Evolutionary conservation across 2,329 filamentous ascomycete genomes (phyloP).

Genomic region (Rasamsonia emersonii): DNA sequence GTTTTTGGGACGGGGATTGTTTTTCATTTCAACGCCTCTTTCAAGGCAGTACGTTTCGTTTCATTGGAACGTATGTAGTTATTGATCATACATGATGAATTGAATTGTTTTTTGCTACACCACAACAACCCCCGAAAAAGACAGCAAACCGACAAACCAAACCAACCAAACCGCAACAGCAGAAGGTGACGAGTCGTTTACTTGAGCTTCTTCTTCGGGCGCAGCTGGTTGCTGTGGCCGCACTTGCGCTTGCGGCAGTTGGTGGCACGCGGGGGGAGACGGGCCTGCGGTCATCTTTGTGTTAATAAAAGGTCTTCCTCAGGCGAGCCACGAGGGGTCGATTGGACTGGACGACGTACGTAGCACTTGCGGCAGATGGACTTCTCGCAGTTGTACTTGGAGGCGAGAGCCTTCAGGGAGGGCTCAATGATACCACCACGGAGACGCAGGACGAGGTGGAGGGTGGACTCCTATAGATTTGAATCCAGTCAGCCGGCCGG

Average conservation of each 20-base stretch:
- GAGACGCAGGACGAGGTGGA: slow-evolving; percentile 96
- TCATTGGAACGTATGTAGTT: no score
- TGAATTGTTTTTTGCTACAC: no score
- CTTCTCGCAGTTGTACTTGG: slow-evolving; percentile 99
- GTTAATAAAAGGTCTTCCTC: no score
- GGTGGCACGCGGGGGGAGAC: slow-evolving; percentile 94
- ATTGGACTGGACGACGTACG: slow-evolving; percentile 52
- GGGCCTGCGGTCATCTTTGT: no score
- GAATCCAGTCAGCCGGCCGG: slow-evolving; percentile 7
- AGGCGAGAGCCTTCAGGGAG: slow-evolving; percentile 94
- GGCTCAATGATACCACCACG: slow-evolving; percentile 99
- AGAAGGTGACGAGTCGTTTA: no score
- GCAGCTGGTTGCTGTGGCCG: slow-evolving; percentile 99
- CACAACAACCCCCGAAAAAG: no score
- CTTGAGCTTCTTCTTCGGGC: slow-evolving; percentile 99
- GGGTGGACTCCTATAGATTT: slow-evolving; percentile 73
- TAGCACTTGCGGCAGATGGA: slow-evolving; percentile 99
- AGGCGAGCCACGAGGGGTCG: no score
- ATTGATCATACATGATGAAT: no score
- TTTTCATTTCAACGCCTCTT: no score
- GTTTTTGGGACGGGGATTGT: no score
- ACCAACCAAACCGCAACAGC: slow-evolving; percentile 30
- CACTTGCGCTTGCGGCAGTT: slow-evolving; percentile 99
- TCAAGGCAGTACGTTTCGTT: no score
- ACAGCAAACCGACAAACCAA: background rate